Evolutionary conservation across 176 grass and related monocot species (phyloP).

Genomic region (Avena eriantha): DNA sequence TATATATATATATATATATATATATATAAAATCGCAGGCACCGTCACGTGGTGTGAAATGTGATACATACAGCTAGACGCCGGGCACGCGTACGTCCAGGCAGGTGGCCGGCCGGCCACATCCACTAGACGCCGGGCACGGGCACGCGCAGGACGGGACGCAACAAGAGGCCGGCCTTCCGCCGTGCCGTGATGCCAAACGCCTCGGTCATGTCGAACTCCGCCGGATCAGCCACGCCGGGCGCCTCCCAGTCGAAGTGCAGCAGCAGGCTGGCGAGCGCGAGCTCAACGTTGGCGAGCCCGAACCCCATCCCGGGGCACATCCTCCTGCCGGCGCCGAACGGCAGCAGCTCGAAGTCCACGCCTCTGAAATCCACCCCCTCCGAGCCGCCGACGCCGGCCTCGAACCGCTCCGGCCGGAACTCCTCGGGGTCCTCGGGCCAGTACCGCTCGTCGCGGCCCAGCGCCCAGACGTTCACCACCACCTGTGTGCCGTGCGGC

Average conservation of each 20-base stretch:
- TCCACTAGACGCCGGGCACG: neutral
- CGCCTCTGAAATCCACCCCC: conserved; percentile 45
- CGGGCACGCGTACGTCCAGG: too few relatives aligned
- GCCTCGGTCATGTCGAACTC: conserved; percentile 51
- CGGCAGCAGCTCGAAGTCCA: conserved; percentile 54
- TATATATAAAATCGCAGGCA: too few relatives aligned
- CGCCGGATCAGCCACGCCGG: neutral
- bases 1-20: too few relatives aligned
- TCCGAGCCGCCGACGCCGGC: neutral
- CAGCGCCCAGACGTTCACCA: conserved; percentile 71
- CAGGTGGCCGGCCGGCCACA: conserved; percentile 12
- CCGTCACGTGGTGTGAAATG: too few relatives aligned
- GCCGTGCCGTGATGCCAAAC: conserved; percentile 29
- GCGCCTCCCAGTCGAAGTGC: conserved; percentile 61
- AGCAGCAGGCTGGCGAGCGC: neutral
- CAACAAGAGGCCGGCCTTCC: conserved; percentile 41
- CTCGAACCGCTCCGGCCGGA: conserved; percentile 55
- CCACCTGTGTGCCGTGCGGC: conserved; percentile 43
- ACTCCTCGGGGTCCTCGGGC: conserved; percentile 47
- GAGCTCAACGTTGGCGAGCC: conserved; percentile 56
- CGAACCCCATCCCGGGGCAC: conserved; percentile 56
- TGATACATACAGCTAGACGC: too few relatives aligned
- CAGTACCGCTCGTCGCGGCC: conserved; percentile 61
- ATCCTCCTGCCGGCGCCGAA: conserved; percentile 53
- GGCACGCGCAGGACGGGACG: conserved; percentile 23